Evolutionary conservation across 306 rosid species (phyloP).

Genomic region (Glycyrrhiza uralensis): DNA sequence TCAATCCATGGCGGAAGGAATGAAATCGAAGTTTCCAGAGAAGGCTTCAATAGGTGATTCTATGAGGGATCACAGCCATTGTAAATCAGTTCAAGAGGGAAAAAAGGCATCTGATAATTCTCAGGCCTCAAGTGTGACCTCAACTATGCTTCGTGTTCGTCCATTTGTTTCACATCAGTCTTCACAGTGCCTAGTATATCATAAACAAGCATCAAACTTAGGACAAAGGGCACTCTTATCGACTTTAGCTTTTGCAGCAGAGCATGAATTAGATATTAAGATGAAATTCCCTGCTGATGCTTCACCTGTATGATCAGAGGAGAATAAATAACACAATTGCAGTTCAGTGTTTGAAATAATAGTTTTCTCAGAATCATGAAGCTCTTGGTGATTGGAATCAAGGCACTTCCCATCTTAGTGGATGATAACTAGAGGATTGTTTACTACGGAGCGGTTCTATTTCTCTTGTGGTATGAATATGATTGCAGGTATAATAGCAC

Average conservation of each 20-base stretch:
- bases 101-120: constrained; percentile 20
- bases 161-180: constrained; percentile 38
- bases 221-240: constrained; percentile 60
- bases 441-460: constrained; percentile 2
- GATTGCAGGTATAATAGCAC: constrained; percentile 26
- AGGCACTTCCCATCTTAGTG: background rate
- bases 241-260: constrained; percentile 71
- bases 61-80: constrained; percentile 8
- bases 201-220: constrained; percentile 42
- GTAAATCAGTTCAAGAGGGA: constrained; percentile 29
- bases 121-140: constrained; percentile 33
- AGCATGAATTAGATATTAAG: constrained; percentile 50
- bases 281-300: constrained; percentile 24
- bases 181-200: constrained; percentile 37
- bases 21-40: constrained; percentile 30
- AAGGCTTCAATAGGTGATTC: constrained; percentile 32
- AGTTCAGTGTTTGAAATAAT: constrained; percentile 25
- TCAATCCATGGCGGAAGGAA: constrained; percentile 32
- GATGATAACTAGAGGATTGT: background rate
- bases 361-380: background rate
- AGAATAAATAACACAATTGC: constrained; percentile 13
- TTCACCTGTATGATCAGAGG: background rate
- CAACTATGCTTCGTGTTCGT: constrained; percentile 28
- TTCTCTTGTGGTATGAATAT: constrained; percentile 1
- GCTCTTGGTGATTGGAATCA: constrained; percentile 3